Conservation (phyloP, 2,329 filamentous ascomycete species). For the Cercospora sp. region DNA sequence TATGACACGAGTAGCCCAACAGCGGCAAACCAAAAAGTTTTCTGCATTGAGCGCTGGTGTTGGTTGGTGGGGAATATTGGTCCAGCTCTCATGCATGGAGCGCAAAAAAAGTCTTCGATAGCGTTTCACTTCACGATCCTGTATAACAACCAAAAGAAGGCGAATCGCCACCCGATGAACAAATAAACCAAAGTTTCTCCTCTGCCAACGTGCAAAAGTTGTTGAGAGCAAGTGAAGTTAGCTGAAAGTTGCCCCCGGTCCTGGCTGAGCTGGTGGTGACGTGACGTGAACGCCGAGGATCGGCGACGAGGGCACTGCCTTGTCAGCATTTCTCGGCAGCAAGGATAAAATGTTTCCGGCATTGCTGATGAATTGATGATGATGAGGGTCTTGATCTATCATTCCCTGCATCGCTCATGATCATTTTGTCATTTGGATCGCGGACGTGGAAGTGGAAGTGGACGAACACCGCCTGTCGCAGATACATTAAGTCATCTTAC, state of each 20-base stretch:
- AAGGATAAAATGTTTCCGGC: background rate
- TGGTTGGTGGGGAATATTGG: background rate
- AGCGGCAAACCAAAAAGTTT: background rate
- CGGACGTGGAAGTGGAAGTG: background rate
- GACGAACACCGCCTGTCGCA: background rate
- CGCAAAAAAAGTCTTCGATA: background rate
- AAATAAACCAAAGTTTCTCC: background rate
- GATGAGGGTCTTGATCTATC: background rate
- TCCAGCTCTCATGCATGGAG: background rate
- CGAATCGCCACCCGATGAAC: background rate
- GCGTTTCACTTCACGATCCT: background rate
- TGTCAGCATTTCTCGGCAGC: background rate
- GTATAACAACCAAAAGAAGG: background rate
- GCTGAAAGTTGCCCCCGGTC: background rate
- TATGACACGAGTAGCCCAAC: background rate
- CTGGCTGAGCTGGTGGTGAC: background rate
- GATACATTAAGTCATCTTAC: background rate
- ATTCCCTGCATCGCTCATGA: background rate
- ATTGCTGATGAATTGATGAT: background rate
- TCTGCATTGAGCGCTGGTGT: background rate
- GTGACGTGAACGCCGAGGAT: background rate
- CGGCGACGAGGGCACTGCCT: background rate
- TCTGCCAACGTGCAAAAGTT: background rate
- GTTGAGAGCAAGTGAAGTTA: background rate
- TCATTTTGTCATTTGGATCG: background rate